These are phyloP conservation scores for Kazachstania kunashirensis DNA, from an alignment of 805 yeast genomes.

Conservation along the genomic window DNA sequence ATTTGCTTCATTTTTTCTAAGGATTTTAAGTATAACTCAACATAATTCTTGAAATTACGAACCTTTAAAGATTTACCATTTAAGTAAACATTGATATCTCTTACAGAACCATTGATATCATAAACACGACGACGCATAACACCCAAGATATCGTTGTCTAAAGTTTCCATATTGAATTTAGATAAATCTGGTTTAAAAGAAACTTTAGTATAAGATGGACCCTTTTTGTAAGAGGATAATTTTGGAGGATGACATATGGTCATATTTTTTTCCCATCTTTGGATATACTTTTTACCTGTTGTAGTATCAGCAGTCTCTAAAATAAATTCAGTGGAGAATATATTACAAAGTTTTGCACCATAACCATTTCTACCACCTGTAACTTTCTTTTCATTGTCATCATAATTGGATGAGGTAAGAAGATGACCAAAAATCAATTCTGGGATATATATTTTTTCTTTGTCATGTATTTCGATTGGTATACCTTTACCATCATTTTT, in stretches of 20 bases:
- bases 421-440: conserved; percentile 93
- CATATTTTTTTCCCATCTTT: conserved; percentile 88
- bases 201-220: conserved; percentile 74
- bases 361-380: conserved; percentile 98
- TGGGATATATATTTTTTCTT: conserved; percentile 88
- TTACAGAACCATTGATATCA: conserved; percentile 89
- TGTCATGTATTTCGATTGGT: conserved; percentile 85
- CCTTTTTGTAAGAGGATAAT: conserved; percentile 42
- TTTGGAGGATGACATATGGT: conserved; percentile 62
- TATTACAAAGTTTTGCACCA: conserved; percentile 96
- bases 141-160: conserved; percentile 76
- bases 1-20: conserved; percentile 39
- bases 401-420: conserved; percentile 90
- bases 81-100: conserved; percentile 66
- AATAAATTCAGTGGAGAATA: conserved; percentile 78
- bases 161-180: conserved; percentile 73
- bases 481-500: conserved; percentile 93
- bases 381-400: conserved; percentile 89
- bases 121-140: conserved; percentile 88
- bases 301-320: conserved; percentile 81
- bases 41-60: conserved; percentile 72
- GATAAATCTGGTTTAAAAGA: conserved; percentile 80
- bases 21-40: conserved; percentile 80
- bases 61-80: conserved; percentile 66
- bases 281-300: conserved; percentile 55